phyloP scores from a whole-genome alignment of 1,139 yeast species.

The Diutina scorzettiae region DNA sequence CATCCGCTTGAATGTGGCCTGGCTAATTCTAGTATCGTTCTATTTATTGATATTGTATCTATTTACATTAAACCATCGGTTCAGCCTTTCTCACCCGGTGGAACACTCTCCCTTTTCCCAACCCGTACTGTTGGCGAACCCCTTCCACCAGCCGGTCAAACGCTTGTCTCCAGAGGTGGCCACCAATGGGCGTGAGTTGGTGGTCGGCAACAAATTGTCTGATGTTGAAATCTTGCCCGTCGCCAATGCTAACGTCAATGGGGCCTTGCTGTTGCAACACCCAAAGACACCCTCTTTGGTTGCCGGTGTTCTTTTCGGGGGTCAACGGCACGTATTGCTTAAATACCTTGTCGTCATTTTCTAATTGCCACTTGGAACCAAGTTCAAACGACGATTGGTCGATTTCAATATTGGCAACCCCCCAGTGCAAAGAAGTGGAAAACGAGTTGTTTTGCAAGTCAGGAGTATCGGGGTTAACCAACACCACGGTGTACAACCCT shows the following conservation, averaged over 20 bases:
- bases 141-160: conserved; percentile 68
- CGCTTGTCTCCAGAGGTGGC: conserved; percentile 79
- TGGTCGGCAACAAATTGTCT: conserved; percentile 49
- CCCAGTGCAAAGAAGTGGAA: conserved; percentile 69
- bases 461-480: conserved; percentile 91
- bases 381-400: conserved; percentile 48
- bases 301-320: conserved; percentile 73
- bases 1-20: no score
- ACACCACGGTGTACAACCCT: conserved; percentile 54
- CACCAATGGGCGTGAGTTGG: conserved; percentile 67
- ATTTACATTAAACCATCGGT: conserved; percentile 13
- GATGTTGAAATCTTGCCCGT: conserved; percentile 49
- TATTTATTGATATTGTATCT: no score
- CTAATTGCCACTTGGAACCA: conserved; percentile 31
- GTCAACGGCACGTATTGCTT: conserved; percentile 68
- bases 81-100: conserved; percentile 33
- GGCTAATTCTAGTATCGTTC: no score
- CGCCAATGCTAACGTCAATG: conserved; percentile 9
- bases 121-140: conserved; percentile 60
- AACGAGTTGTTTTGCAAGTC: conserved; percentile 58
- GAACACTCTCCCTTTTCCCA: conserved; percentile 66
- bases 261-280: conserved; percentile 58
- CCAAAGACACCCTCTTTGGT: conserved; percentile 86
- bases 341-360: conserved; percentile 30
- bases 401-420: conserved; percentile 57